Base-by-base conservation (phyloP, 2,329 filamentous ascomycete species). In the Davidsoniella eucalypti region DNA sequence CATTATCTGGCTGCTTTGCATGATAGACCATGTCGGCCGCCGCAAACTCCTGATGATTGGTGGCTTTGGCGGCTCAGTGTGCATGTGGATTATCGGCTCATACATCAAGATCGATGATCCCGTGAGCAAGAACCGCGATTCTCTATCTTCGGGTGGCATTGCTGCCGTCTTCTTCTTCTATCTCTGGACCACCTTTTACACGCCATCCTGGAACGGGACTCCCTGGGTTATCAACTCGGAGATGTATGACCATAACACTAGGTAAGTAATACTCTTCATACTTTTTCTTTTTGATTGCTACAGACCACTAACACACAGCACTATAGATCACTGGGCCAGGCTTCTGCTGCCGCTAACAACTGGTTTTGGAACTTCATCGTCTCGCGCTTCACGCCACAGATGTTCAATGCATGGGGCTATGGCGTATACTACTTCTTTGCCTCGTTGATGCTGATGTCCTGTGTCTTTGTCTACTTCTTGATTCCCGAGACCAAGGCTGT, bases 281-380 rank as follows among this genome's bases (percentile, higher is more conserved):
- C 0, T 65, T 82, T 43, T 80, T 80, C 69, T 60, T 80, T 12
- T 52, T 71, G 8, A 74, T 73, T 1, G 65, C 71, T 45, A 51
- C 74, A 49, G n/a, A 37, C 12, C 33, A n/a, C 23, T 49, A 38
- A 44, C 23, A 18, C 8, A n/a, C 10, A 29, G 9, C 10, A 21
- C 4, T 37, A 29, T 26, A 52, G 51, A 49, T 52, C 51, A 16
- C 51, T 52, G 12, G 51, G 51, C 43, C 51, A 52, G 21, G 82
- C 83, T 8, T 81, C 72, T 37, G 83, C 83, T 0, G 76, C 81
- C 0, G 76, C 76, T 2, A 81, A 75, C 63, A 84, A 86, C 63
- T 86, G 82, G 82, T 71, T 81, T 58, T 81, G 68, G 68, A 84
- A 84, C 62, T 84, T 84, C 61, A 69, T 84, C 59, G 73, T 84